A percentile compares a stretch with the other conserved stretches of the same genome.
These are phyloP conservation scores for Aphelidium insulamus DNA, from an alignment of 371 early-diverging fungal genomes.

Conservation along the genomic window DNA sequence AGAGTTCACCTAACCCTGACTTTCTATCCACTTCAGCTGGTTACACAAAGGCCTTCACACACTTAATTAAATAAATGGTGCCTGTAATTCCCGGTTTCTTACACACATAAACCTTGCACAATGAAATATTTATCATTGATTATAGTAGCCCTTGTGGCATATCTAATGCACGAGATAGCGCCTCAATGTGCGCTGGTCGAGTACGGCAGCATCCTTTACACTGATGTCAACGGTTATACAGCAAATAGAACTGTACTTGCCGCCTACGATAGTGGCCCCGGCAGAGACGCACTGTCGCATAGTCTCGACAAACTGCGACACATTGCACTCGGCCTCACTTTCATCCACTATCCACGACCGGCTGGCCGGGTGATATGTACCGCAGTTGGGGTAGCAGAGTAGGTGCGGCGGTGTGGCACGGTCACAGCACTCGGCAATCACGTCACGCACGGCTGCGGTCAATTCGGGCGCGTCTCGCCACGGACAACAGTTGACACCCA, in stretches of 20 bases:
- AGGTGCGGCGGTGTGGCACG: constrained; percentile 2
- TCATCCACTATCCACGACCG: constrained; percentile 13
- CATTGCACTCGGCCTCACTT: constrained; percentile 21
- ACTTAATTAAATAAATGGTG: too few species aligned
- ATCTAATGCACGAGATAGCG: too few species aligned
- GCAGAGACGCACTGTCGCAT: constrained; percentile 6
- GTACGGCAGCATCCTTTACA: constrained; percentile 20
- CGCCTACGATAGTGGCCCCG: too few species aligned
- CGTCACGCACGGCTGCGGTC: constrained; percentile 4
- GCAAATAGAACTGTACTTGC: constrained; percentile 12
- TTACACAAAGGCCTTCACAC: too few species aligned
- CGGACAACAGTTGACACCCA: constrained; percentile 36
- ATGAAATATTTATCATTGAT: too few species aligned
- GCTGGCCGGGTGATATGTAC: too few species aligned
- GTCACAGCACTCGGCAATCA: neutral
- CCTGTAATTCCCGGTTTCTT: too few species aligned
- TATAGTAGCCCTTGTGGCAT: too few species aligned
- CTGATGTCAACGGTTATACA: constrained; percentile 5
- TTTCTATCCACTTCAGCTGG: too few species aligned
- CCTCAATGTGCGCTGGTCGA: constrained; percentile 14
- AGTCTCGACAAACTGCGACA: constrained; percentile 12
- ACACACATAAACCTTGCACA: too few species aligned
- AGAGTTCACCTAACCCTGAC: too few species aligned
- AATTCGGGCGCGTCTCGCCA: constrained; percentile 19
- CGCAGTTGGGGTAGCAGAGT: too few species aligned